phyloP scores from a whole-genome alignment of 2,329 filamentous ascomycete genomes.

The Fusarium pseudoanthophilum region DNA sequence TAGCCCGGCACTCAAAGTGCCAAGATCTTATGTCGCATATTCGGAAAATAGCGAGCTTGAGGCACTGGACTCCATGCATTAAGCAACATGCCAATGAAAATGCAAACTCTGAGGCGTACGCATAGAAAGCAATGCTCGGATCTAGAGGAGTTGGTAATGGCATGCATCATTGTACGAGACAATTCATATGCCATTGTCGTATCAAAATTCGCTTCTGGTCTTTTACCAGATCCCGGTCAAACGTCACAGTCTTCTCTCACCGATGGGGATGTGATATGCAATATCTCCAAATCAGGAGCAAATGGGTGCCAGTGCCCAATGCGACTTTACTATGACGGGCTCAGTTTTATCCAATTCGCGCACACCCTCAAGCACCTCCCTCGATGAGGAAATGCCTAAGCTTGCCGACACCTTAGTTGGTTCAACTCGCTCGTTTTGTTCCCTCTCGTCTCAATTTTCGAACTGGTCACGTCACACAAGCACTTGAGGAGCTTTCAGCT shows the following conservation, averaged over 20 bases:
- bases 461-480: constrained; percentile 31
- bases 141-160: not conserved
- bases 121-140: not conserved
- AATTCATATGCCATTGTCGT: constrained; percentile 21
- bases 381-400: constrained; percentile 27
- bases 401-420: constrained; percentile 10
- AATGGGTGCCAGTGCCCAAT: constrained; percentile 28
- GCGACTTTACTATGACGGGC: constrained; percentile 15
- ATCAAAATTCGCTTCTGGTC: constrained; percentile 6
- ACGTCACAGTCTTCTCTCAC: constrained; percentile 15
- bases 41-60: constrained; percentile 6
- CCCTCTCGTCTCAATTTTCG: constrained; percentile 24
- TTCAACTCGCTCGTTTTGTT: constrained; percentile 13
- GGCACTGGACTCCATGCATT: constrained; percentile 8
- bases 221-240: not conserved
- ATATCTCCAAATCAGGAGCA: not conserved
- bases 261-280: constrained; percentile 16
- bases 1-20: constrained; percentile 7
- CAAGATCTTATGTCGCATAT: constrained; percentile 18
- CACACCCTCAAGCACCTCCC: constrained; percentile 29
- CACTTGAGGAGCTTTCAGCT: constrained; percentile 16
- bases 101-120: constrained; percentile 8
- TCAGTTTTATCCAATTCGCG: constrained; percentile 20
- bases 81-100: constrained; percentile 10
- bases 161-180: constrained; percentile 6